Percentiles rank a stretch among this genome's conserved stretches.
Conservation (phyloP, 108 stramenopile species). For the Cyclotella distinguenda region DNA sequence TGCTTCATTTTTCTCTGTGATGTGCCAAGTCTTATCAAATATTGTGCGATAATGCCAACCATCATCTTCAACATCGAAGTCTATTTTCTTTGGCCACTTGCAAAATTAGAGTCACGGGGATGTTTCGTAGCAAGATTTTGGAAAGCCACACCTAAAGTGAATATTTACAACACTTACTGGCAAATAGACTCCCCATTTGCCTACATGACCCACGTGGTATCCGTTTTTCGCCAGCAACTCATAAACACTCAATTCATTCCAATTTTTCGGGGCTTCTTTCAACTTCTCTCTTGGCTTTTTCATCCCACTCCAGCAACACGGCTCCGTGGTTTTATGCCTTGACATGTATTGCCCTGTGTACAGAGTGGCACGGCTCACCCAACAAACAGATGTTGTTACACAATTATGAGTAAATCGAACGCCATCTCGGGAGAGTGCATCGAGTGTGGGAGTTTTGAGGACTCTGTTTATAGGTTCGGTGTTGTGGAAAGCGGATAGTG, state of each 20-base stretch:
- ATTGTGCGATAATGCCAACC: slow-evolving; percentile 45
- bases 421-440: slow-evolving; percentile 70
- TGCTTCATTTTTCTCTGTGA: slow-evolving; percentile 65
- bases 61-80: slow-evolving; percentile 47
- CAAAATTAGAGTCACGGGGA: no score
- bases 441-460: slow-evolving; percentile 61
- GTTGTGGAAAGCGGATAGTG: slow-evolving; percentile 41
- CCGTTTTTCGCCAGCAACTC: slow-evolving; percentile 24
- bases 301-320: slow-evolving; percentile 43
- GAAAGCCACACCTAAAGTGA: no score
- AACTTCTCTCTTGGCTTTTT: slow-evolving; percentile 20
- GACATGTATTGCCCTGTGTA: slow-evolving; percentile 66
- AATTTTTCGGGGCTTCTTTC: slow-evolving; percentile 24
- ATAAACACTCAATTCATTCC: slow-evolving; percentile 41
- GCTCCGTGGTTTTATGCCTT: slow-evolving; percentile 50
- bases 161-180: no score
- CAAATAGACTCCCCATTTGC: slow-evolving; percentile 55
- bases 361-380: slow-evolving; percentile 75
- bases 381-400: slow-evolving; percentile 82
- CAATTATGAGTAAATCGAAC: slow-evolving; percentile 76
- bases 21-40: slow-evolving; percentile 41
- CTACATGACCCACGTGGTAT: slow-evolving; percentile 66
- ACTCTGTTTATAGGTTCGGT: slow-evolving; percentile 30
- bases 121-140: no score
- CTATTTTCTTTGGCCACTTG: slow-evolving; percentile 32